Evolutionary conservation across 2,329 filamentous ascomycete species (phyloP).

Genomic region (Tolypocladium album): DNA sequence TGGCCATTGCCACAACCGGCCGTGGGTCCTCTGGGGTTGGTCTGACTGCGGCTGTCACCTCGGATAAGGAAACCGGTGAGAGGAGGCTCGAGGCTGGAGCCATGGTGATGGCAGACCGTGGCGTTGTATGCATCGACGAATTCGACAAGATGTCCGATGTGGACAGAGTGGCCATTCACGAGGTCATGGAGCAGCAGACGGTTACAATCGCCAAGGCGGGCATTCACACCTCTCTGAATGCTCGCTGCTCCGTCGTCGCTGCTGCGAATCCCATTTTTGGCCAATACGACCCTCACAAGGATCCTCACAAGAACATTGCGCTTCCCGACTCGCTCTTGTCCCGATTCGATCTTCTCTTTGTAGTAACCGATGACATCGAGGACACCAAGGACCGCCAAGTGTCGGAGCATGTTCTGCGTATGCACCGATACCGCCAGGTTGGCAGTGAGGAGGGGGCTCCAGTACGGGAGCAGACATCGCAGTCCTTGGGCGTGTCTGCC

Average conservation of each 20-base stretch:
- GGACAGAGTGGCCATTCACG: conserved; percentile 95
- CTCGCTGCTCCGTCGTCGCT: conserved; percentile 90
- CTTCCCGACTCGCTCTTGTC: conserved; percentile 92
- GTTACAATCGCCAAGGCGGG: conserved; percentile 98
- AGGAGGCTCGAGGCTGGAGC: conserved; percentile 90
- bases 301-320: conserved; percentile 97
- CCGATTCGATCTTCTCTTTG: conserved; percentile 95
- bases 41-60: conserved; percentile 91
- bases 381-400: conserved; percentile 83
- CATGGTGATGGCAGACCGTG: conserved; percentile 95
- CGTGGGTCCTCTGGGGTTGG: conserved; percentile 94
- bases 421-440: conserved; percentile 90
- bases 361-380: conserved; percentile 97
- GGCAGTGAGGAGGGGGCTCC: conserved; percentile 91
- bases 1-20: conserved; percentile 95
- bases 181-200: conserved; percentile 99
- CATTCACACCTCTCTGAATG: conserved; percentile 95
- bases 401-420: conserved; percentile 91
- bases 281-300: conserved; percentile 97
- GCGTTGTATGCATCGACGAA: conserved; percentile 97
- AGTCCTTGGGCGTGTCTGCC: conserved; percentile 78
- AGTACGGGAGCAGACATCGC: conserved; percentile 75
- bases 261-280: conserved; percentile 97
- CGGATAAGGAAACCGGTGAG: conserved; percentile 95
- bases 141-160: conserved; percentile 99